These are phyloP conservation scores for Sutorius eximius DNA, from an alignment of 1,284 basidiomycete species.

Conservation along the genomic window DNA sequence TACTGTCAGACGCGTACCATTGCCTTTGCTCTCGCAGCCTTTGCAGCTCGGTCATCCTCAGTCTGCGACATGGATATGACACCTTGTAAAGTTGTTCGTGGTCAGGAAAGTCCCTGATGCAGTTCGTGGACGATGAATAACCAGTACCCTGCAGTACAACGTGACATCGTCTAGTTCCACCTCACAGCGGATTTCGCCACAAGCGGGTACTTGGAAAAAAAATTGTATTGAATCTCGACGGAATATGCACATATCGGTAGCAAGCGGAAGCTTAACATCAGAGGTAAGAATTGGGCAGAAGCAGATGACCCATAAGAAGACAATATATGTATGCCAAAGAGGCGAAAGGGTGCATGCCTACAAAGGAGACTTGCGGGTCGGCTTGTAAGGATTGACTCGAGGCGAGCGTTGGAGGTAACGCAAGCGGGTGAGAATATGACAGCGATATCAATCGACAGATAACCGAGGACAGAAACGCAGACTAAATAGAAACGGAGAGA, in stretches of 20 bases:
- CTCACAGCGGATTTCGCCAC: not conserved
- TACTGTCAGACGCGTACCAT: constrained; percentile 46
- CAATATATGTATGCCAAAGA: constrained; percentile 43
- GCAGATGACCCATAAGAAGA: constrained; percentile 32
- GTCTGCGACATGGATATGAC: constrained; percentile 39
- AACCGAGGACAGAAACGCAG: constrained; percentile 24
- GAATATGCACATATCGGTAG: constrained; percentile 36
- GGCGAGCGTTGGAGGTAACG: constrained; percentile 44
- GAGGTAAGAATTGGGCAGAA: constrained; percentile 27
- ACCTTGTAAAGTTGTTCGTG: constrained; percentile 6
- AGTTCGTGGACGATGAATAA: not conserved
- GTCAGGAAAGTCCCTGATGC: constrained; percentile 1
- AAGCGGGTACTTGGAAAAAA: constrained; percentile 6
- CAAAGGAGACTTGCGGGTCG: constrained; percentile 35
- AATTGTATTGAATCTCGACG: constrained; percentile 29
- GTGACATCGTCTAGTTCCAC: constrained; percentile 1
- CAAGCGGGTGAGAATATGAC: constrained; percentile 48
- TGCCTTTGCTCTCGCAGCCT: constrained; percentile 77
- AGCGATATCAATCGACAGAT: constrained; percentile 49
- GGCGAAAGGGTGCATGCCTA: constrained; percentile 30
- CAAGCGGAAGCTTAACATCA: constrained; percentile 24
- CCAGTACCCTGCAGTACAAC: not conserved
- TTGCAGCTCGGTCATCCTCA: constrained; percentile 75
- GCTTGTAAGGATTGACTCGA: constrained; percentile 62
- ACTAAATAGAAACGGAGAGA: constrained; percentile 25